These are phyloP conservation scores for Hamigera avellanea DNA, from an alignment of 495 filamentous ascomycete species.

Conservation along the genomic window DNA sequence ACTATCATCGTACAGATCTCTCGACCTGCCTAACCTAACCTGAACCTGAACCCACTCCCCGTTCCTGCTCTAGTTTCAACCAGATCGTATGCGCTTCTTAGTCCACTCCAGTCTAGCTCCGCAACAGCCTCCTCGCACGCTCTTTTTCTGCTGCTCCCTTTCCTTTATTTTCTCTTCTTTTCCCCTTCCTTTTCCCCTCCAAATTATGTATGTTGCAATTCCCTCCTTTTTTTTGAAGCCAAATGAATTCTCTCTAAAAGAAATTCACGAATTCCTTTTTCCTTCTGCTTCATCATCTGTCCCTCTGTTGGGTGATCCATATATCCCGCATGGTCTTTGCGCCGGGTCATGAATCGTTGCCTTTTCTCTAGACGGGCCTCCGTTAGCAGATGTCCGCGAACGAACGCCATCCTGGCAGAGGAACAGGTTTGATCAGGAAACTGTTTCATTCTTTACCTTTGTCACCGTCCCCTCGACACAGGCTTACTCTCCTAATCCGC, in stretches of 20 bases:
- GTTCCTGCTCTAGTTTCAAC: not conserved
- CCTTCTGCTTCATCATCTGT: not conserved
- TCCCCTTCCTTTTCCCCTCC: conserved; percentile 2
- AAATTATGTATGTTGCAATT: conserved; percentile 16
- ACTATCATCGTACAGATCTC: no score
- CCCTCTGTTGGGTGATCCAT: no score
- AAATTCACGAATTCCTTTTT: not conserved
- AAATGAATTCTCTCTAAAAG: not conserved
- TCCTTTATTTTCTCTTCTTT: conserved; percentile 4
- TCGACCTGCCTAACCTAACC: not conserved
- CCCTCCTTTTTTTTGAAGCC: not conserved
- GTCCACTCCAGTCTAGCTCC: not conserved
- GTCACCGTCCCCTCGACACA: conserved; percentile 20
- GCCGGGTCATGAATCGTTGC: not conserved
- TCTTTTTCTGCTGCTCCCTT: conserved; percentile 2
- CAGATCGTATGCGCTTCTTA: not conserved
- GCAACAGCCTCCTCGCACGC: not conserved
- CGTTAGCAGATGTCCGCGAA: conserved; percentile 31
- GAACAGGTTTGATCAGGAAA: conserved; percentile 24
- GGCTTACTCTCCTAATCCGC: conserved; percentile 25
- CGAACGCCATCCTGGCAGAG: conserved; percentile 24
- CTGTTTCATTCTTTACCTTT: conserved; percentile 25
- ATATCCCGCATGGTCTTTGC: no score
- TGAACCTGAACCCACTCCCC: no score
- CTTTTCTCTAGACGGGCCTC: conserved; percentile 15